Percentiles rank a stretch among this genome's conserved stretches.
Conservation (phyloP, 139 green algal species). For the Chlamydomonas incerta region DNA sequence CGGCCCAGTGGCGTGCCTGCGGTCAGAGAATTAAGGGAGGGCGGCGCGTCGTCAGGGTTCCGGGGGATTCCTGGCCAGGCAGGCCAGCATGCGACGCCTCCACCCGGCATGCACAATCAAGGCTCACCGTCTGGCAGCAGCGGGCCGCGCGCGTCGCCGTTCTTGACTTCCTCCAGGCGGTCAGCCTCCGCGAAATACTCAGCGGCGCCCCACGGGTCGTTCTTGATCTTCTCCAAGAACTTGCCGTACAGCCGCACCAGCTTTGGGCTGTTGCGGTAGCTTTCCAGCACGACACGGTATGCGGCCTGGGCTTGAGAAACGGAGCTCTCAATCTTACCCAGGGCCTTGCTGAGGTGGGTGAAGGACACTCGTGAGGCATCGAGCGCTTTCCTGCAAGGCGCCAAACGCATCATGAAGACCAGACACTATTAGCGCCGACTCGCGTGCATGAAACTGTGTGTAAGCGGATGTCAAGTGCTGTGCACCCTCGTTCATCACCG, state of each 20-base stretch:
- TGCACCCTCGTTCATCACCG: no score
- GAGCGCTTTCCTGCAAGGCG: neutral
- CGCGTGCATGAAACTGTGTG: neutral
- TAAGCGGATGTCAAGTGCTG: neutral
- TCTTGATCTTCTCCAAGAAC: slow-evolving; percentile 66
- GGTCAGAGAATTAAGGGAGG: neutral
- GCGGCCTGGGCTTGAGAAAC: slow-evolving; percentile 32
- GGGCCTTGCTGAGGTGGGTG: slow-evolving; percentile 9
- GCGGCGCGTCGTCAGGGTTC: no score
- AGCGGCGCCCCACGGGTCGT: slow-evolving; percentile 50
- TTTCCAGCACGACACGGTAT: slow-evolving; percentile 58
- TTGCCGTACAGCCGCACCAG: slow-evolving; percentile 63
- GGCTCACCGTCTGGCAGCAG: slow-evolving; percentile 23
- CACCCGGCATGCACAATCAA: no score
- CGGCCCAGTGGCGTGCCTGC: slow-evolving; percentile 28
- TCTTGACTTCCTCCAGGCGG: slow-evolving; percentile 1
- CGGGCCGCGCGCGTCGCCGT: slow-evolving; percentile 1
- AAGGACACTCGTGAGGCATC: slow-evolving; percentile 20
- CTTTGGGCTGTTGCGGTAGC: slow-evolving; percentile 55
- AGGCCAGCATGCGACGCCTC: no score
- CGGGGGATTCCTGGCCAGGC: no score
- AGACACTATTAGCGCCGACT: neutral
- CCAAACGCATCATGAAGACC: neutral
- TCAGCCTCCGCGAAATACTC: slow-evolving; percentile 11
- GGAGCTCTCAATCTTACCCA: slow-evolving; percentile 16